Percentiles rank a stretch among this genome's conserved stretches.
Evolutionary conservation across 805 yeast species (phyloP).

Genomic region (Wickerhamiella brachini): DNA sequence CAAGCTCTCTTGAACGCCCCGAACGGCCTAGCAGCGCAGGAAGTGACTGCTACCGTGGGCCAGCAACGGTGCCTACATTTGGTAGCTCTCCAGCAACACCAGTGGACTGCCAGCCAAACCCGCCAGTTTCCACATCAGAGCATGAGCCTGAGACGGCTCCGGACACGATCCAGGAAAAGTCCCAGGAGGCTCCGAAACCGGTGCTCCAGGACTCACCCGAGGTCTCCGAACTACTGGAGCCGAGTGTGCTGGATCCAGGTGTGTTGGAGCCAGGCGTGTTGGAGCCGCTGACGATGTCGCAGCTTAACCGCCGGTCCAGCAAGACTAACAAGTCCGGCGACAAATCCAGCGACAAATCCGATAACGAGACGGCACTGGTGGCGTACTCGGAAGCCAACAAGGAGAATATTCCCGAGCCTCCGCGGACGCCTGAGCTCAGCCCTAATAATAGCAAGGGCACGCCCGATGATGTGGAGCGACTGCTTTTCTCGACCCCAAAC

Average conservation of each 20-base stretch:
- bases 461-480: neutral
- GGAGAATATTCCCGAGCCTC: conserved; percentile 4
- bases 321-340: no score
- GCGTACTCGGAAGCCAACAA: conserved; percentile 1
- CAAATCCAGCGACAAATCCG: neutral
- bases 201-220: no score
- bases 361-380: neutral
- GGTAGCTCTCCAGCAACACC: neutral
- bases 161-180: no score
- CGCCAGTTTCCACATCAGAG: no score
- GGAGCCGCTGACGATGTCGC: neutral
- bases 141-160: neutral
- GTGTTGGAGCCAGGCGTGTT: neutral
- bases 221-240: neutral
- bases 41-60: neutral
- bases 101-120: no score
- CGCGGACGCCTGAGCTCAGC: neutral
- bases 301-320: neutral
- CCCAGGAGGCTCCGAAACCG: no score
- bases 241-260: neutral
- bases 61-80: neutral
- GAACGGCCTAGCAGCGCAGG: neutral
- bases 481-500: conserved; percentile 2
- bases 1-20: neutral
- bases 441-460: neutral